Conservation (phyloP, 2,329 filamentous ascomycete genomes). For the Penicillium concentricum region DNA sequence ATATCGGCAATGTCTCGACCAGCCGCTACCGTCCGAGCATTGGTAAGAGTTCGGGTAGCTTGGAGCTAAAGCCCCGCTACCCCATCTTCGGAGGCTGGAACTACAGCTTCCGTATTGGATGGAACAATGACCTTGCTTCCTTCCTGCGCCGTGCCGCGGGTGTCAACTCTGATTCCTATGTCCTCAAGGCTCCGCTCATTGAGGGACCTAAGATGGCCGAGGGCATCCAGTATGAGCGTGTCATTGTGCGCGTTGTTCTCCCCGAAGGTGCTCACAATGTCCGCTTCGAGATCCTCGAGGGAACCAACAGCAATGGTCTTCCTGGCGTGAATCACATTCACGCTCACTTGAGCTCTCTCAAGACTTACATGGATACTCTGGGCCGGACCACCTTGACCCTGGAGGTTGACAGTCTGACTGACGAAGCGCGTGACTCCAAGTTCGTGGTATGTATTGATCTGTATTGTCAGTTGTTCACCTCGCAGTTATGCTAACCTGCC, state of each 20-base stretch:
- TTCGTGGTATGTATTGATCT: conserved; percentile 56
- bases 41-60: conserved; percentile 55
- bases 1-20: conserved; percentile 95
- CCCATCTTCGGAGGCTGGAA: conserved; percentile 98
- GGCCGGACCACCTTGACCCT: conserved; percentile 81
- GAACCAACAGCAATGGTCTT: conserved; percentile 62
- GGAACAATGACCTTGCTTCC: conserved; percentile 80
- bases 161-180: conserved; percentile 63
- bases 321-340: conserved; percentile 58
- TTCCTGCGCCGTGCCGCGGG: conserved; percentile 66
- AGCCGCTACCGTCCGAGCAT: conserved; percentile 69
- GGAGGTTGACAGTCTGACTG: conserved; percentile 80
- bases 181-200: conserved; percentile 87
- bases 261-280: conserved; percentile 78
- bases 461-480: neutral
- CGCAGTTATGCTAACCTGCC: conserved; percentile 2
- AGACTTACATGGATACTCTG: conserved; percentile 90
- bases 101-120: conserved; percentile 94
- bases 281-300: conserved; percentile 70
- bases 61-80: conserved; percentile 91
- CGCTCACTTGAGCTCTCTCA: conserved; percentile 64
- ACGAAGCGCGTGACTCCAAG: conserved; percentile 82
- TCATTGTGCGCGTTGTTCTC: conserved; percentile 78
- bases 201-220: conserved; percentile 86
- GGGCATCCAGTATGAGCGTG: conserved; percentile 79